Evolutionary conservation across 2,329 filamentous ascomycete species (phyloP).

Genomic region (Paramyrothecium roridum): DNA sequence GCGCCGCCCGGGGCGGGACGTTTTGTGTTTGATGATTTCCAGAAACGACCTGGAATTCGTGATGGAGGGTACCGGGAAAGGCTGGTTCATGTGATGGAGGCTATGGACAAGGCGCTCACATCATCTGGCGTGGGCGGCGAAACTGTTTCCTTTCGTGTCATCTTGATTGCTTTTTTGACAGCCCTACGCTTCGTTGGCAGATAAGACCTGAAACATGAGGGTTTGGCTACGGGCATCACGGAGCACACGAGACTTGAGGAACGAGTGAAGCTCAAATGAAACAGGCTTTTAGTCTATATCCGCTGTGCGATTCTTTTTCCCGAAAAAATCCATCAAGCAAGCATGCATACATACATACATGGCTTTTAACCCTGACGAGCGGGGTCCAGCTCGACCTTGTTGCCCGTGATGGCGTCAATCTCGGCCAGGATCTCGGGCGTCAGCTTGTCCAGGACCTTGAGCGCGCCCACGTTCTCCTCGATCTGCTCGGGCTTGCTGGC

Average conservation of each 20-base stretch:
- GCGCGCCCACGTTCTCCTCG: slow-evolving; percentile 44
- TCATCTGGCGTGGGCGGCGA: too few species aligned
- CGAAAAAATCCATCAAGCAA: not conserved
- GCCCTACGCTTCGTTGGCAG: too few species aligned
- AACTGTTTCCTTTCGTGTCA: too few species aligned
- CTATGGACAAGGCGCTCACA: not conserved
- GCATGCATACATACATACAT: too few species aligned
- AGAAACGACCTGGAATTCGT: too few species aligned
- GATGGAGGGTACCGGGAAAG: too few species aligned
- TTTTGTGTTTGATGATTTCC: too few species aligned
- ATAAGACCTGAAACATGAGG: too few species aligned
- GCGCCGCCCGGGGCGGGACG: too few species aligned
- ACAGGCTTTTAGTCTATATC: not conserved
- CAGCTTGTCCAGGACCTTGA: slow-evolving; percentile 43
- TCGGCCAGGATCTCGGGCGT: slow-evolving; percentile 47
- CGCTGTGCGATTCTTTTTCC: not conserved
- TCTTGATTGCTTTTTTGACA: too few species aligned
- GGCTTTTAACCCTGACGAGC: slow-evolving; percentile 15
- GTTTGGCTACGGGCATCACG: too few species aligned
- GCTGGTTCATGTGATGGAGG: not conserved
- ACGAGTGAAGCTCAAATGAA: not conserved
- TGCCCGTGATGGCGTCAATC: slow-evolving; percentile 42
- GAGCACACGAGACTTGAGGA: too few species aligned
- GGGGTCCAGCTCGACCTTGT: slow-evolving; percentile 21
- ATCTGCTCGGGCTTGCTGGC: slow-evolving; percentile 50